Evolutionary conservation across 495 filamentous ascomycete species (phyloP), one percentile per base, ranked within the genome.

Genomic region (Trypethelium eluteriae): DNA sequence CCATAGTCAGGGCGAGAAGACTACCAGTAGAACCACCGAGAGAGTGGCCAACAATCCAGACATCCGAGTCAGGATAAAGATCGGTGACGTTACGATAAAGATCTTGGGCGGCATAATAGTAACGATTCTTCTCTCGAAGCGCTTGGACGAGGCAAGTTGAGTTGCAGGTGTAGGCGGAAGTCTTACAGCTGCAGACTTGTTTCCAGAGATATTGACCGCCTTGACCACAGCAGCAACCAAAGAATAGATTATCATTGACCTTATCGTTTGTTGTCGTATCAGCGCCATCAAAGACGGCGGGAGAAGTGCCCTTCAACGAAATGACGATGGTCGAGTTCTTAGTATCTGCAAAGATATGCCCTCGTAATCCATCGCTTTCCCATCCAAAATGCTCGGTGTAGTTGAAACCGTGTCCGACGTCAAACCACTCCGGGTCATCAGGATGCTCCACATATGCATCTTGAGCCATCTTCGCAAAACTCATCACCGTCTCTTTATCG

Each of bases 221-320:
- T 78, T 97, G 90, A 11, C 86, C 94, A 78, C 94, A 98, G 74
- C 94, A 98, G 78, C 94, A 98, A 73, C 93, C 92, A 79, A 96
- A 96, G 74, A 93, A 95, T 9, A 98, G 83, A 73, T 98, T 98
- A 75, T 98, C 94, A 74, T 98, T 98, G 62, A 90, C 79, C 76
- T 98, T 98, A 78, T 98, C 94, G 72, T 96, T 97, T 3, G 92
- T 96, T 0, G 92, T 96, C 0, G 94, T 97, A 12, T 91, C 93
- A 9, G 92, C 89, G 2, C 94, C 94, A 75, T 98, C 94, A 74
- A 96, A 98, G 10, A 98, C 86, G 11, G 95, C 94, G 1, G 86
- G 83, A 53, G 92, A 70, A 38, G 70, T 72, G 62, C 70, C 70
- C 77, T 98, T 98, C 39, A 98, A 78, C 2, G 90, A 93, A 62